Evolutionary conservation across 805 yeast species (phyloP).

Genomic region (Wickerhamiella brachini): DNA sequence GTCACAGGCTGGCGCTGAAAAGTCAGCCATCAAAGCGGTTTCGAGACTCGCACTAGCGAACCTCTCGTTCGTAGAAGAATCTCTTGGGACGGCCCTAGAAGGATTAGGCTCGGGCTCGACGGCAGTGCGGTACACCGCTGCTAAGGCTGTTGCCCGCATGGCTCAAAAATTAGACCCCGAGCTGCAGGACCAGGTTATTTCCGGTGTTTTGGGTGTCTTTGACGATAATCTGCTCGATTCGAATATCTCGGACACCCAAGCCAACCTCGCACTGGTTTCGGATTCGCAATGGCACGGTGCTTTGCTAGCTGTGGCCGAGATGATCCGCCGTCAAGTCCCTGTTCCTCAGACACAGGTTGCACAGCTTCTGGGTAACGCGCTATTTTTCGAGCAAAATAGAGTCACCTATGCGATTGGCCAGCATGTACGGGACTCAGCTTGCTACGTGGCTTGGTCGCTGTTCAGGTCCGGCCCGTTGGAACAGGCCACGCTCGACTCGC

Average conservation of each 20-base stretch:
- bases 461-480: constrained; percentile 29
- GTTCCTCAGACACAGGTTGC: constrained; percentile 7
- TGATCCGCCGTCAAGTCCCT: constrained; percentile 19
- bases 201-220: constrained; percentile 19
- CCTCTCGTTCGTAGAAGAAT: background rate
- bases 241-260: background rate
- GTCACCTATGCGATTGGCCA: constrained; percentile 43
- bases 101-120: constrained; percentile 3
- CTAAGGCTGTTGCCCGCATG: constrained; percentile 50
- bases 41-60: background rate
- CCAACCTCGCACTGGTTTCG: constrained; percentile 24
- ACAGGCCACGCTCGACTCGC: constrained; percentile 8
- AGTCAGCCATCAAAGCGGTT: background rate
- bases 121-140: constrained; percentile 29
- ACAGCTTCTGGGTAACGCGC: constrained; percentile 30
- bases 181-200: constrained; percentile 19
- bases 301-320: constrained; percentile 43
- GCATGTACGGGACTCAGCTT: constrained; percentile 71
- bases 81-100: constrained; percentile 2
- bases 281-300: constrained; percentile 43
- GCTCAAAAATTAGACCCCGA: constrained; percentile 21
- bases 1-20: constrained; percentile 1
- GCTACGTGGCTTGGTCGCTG: constrained; percentile 74
- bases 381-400: constrained; percentile 45
- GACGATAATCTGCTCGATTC: constrained; percentile 11